A percentile compares a stretch with the other conserved stretches of the same genome.
Evolutionary conservation across 805 yeast genomes (phyloP).

Genomic region (Candida awuae): DNA sequence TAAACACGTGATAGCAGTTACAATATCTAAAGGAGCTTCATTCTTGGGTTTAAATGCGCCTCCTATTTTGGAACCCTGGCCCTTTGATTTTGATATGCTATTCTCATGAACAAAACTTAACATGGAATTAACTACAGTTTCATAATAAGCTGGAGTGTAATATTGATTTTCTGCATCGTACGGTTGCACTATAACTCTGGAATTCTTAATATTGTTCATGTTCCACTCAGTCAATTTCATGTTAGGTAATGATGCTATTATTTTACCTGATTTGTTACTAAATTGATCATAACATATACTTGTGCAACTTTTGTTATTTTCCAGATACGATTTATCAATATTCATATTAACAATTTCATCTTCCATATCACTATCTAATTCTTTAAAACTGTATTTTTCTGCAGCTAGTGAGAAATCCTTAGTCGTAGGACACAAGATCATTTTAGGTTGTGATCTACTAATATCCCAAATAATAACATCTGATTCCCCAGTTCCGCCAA

Average conservation of each 20-base stretch:
- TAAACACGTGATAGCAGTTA: constrained; percentile 5
- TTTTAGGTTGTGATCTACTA: constrained; percentile 48
- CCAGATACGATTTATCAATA: constrained; percentile 10
- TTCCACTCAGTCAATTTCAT: constrained; percentile 33
- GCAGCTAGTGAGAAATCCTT: constrained; percentile 17
- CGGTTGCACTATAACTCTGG: constrained; percentile 26
- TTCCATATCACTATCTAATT: constrained; percentile 18
- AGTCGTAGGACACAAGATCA: constrained; percentile 20
- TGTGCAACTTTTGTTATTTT: constrained; percentile 21
- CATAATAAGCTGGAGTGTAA: constrained; percentile 17
- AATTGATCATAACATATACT: constrained; percentile 14
- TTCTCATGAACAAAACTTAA: constrained; percentile 37
- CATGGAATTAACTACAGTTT: constrained; percentile 32
- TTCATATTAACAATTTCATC: constrained; percentile 18
- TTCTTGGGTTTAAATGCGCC: no score
- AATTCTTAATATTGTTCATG: constrained; percentile 24
- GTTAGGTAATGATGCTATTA: constrained; percentile 16
- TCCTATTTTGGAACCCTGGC: no score
- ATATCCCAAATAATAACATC: constrained; percentile 72
- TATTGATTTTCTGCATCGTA: constrained; percentile 5
- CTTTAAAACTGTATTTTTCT: constrained; percentile 22
- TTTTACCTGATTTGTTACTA: constrained; percentile 10
- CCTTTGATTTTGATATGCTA: no score
- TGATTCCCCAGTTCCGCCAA: constrained; percentile 57
- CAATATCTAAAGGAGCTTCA: constrained; percentile 6